Conservation (phyloP, 139 green algal species). For the Yamagishiella unicocca region DNA sequence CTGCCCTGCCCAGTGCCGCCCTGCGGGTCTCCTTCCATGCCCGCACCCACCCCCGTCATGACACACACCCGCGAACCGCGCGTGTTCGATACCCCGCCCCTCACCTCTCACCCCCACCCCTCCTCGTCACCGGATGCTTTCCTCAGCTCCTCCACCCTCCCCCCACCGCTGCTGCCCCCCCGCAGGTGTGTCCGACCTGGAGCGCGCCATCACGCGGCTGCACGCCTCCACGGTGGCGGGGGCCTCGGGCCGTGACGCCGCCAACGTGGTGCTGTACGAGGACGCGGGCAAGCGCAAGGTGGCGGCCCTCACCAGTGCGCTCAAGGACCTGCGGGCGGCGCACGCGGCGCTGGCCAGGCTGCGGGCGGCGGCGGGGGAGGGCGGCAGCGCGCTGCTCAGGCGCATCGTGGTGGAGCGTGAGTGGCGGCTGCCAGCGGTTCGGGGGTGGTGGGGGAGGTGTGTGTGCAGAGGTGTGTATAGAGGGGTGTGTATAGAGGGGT, state of each 20-base stretch:
- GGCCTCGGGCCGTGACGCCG: conserved; percentile 72
- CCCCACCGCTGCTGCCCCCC: neutral
- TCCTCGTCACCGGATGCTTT: neutral
- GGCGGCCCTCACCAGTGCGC: conserved; percentile 73
- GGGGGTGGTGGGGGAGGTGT: neutral
- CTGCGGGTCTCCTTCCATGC: no score
- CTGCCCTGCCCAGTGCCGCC: no score
- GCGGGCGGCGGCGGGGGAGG: neutral
- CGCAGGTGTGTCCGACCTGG: conserved; percentile 85
- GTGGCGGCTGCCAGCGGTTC: no score
- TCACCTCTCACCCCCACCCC: neutral
- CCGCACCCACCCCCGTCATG: no score
- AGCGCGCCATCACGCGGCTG: conserved; percentile 88
- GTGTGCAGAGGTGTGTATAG: no score
- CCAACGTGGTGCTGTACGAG: conserved; percentile 97
- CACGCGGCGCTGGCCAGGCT: conserved; percentile 45
- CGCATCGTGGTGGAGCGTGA: conserved; percentile 19
- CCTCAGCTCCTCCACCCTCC: neutral
- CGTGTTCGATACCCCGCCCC: neutral
- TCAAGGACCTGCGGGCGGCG: conserved; percentile 63
- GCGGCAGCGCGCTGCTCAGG: conserved; percentile 19
- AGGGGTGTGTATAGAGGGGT: no score
- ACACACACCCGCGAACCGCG: no score
- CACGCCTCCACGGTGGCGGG: conserved; percentile 63
- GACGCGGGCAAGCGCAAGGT: conserved; percentile 72